Evolutionary conservation across 2,329 filamentous ascomycete genomes (phyloP).

Genomic region (Stachybotrys elegans): DNA sequence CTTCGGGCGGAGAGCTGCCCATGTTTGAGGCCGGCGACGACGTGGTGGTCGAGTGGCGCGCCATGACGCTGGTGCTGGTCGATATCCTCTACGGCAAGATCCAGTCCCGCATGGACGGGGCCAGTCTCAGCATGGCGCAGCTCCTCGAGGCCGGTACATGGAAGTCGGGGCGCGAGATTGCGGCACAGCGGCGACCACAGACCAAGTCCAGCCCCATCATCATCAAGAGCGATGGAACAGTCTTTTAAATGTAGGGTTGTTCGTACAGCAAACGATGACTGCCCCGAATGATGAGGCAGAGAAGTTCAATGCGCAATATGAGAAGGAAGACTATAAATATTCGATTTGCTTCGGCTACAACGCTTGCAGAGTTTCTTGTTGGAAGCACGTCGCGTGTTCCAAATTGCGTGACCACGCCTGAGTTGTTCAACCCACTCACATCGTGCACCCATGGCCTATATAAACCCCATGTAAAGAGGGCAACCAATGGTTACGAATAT

Average conservation of each 20-base stretch:
- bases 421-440: no score
- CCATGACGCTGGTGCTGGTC: slow-evolving; percentile 51
- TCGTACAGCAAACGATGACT: no score
- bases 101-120: slow-evolving; percentile 26
- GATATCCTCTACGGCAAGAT: slow-evolving; percentile 43
- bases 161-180: slow-evolving; percentile 72
- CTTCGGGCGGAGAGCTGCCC: slow-evolving; percentile 39
- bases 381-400: no score
- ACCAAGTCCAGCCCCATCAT: slow-evolving; percentile 80
- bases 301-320: no score
- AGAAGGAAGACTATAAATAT: no score
- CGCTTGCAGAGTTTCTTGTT: no score
- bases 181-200: slow-evolving; percentile 71
- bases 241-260: slow-evolving; percentile 53
- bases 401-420: no score
- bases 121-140: slow-evolving; percentile 40
- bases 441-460: no score
- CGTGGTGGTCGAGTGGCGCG: slow-evolving; percentile 56
- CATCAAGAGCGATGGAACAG: slow-evolving; percentile 74
- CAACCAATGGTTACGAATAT: no score
- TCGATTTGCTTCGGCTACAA: no score
- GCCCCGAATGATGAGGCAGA: no score
- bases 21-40: slow-evolving; percentile 51
- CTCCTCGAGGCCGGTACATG: slow-evolving; percentile 49
- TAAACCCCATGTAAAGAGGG: no score